These are phyloP conservation scores for Leccinum griseonigrum DNA, from an alignment of 1,284 basidiomycete genomes.

Conservation along the genomic window DNA sequence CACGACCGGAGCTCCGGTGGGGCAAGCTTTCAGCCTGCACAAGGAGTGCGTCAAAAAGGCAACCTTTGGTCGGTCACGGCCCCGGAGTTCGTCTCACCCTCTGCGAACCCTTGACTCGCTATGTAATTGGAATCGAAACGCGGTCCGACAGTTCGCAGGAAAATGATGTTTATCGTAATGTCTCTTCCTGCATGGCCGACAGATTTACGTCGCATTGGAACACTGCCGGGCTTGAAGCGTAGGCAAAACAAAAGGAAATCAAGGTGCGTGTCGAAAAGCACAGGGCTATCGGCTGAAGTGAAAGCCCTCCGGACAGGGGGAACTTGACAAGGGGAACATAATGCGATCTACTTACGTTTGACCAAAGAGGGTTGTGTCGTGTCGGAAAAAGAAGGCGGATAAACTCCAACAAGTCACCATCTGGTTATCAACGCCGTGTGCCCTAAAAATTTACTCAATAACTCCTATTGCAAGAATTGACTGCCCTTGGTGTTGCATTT, in stretches of 20 bases:
- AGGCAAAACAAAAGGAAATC: neutral
- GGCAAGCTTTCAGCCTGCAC: neutral
- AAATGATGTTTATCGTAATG: conserved; percentile 1
- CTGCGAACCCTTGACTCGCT: conserved; percentile 2
- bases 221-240: neutral
- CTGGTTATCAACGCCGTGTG: conserved; percentile 3
- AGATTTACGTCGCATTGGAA: neutral
- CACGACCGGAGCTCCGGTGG: conserved; percentile 1
- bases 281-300: conserved; percentile 7
- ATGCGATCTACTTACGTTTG: conserved; percentile 9
- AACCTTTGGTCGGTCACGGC: conserved; percentile 6
- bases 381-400: conserved; percentile 3
- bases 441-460: conserved; percentile 17
- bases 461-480: conserved; percentile 10
- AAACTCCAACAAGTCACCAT: conserved; percentile 2
- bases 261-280: neutral
- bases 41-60: conserved; percentile 11
- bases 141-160: conserved; percentile 4
- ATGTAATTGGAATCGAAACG: conserved; percentile 5
- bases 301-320: conserved; percentile 6
- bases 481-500: conserved; percentile 10
- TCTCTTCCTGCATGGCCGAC: neutral
- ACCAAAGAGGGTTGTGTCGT: conserved; percentile 6
- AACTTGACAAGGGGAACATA: neutral
- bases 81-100: conserved; percentile 6